Percentiles rank a stretch among this genome's conserved stretches.
These are phyloP conservation scores for Vitellaria paradoxa DNA, from an alignment of 179 eudicot species.

Conservation along the genomic window DNA sequence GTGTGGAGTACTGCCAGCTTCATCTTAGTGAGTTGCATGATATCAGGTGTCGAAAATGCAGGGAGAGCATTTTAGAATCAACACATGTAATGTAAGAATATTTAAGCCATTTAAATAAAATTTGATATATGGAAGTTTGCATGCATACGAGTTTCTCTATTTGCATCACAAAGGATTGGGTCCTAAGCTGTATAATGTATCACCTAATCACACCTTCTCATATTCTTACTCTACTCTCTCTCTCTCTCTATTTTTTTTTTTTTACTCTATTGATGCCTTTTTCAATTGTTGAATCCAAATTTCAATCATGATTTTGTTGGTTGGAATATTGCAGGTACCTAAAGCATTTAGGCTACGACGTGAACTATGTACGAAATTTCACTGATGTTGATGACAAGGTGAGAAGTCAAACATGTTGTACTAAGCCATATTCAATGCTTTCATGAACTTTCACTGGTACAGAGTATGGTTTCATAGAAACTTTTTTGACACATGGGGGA, in stretches of 20 bases:
- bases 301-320: constrained; percentile 2
- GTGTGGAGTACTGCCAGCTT: neutral
- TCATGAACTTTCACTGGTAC: neutral
- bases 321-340: constrained; percentile 47
- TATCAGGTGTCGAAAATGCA: neutral
- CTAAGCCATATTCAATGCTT: neutral
- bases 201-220: neutral
- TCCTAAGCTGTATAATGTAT: neutral
- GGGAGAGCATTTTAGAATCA: neutral
- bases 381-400: constrained; percentile 93
- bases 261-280: neutral
- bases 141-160: neutral
- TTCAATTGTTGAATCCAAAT: neutral
- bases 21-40: neutral
- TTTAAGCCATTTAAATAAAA: neutral
- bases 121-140: neutral
- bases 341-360: constrained; percentile 56
- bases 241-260: no score
- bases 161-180: neutral
- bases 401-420: constrained; percentile 21
- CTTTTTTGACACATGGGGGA: no score
- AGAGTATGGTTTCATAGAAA: neutral
- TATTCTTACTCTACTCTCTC: no score
- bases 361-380: constrained; percentile 70
- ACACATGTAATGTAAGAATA: neutral